Base-by-base conservation (phyloP, 352 stramenopile species). In the Phytophthora multivora region DNA sequence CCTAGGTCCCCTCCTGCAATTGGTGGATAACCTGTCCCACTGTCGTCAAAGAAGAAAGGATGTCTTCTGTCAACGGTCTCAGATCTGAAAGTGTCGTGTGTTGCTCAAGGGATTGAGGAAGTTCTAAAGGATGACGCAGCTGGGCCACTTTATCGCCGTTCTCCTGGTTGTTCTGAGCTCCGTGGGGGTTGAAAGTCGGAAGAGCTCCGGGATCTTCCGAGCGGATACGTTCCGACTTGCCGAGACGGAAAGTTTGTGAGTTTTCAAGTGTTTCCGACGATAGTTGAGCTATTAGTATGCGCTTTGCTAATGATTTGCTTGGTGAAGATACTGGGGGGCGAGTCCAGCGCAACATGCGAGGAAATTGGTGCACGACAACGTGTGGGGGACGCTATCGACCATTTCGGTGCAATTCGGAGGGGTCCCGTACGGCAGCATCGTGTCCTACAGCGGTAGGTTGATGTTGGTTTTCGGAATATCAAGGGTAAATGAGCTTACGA, bases 401-500 rank as follows among this genome's bases (percentile, higher is more conserved):
- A 71, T 85, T 43, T 90, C 80, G 33, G 59, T 81, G 51, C 69
- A 83, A 30, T 88, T 85, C 46, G 49, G 72, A 33, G 83, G 83
- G 33, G 57, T 79, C 6, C 77, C 83, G 0, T 89, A 77, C 42
- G 80, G 57, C 53, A 82, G 69, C 61, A 71, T 78, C 6, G 77
- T 88, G 15, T 92, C 80, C 21, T 92, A 88, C 67, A 90, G 80
- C 56, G 83, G 83, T 90, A 61, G 1, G 69, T 70, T 38, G 18
- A 0, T 11, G 12, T 52, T 33, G 28, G 8, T 33, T 33, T 33
- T 5, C 7, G 28, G 8, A 33, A 33, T 33, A 13, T 33, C 28
- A 13, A 13, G 28, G 0, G 10, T 33, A 33, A 33, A 13, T 33
- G 8, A 13, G 10, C 28, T 13, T 46, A 42, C 15, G 6, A 30